Base-by-base conservation (phyloP, 305 asterid species). In the Lippia alba region DNA sequence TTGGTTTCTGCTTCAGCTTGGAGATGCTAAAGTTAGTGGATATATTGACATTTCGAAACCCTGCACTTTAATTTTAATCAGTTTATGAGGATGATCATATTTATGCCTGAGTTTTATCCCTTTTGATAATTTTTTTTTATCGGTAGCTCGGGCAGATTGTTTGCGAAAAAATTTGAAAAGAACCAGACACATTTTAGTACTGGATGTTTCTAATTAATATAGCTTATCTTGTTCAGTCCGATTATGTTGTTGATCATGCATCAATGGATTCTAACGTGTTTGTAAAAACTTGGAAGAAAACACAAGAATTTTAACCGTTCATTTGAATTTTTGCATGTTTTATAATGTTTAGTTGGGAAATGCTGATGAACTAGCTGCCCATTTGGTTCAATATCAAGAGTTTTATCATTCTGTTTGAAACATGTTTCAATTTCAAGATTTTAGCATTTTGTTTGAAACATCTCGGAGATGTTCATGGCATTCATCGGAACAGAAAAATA, bases 1-100 rank as follows among this genome's bases (percentile, higher is more conserved):
- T 91, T 94, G 51, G 76, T 91, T 71, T 89, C 99, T 20, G 97
- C 91, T 49, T 88, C 99, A 1, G 99, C 99, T 59, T 94, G 99
- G 99, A 87, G 94, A 80, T 91, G 97, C 87, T 86, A 74, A 82
- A 70, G 57, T 45, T 63, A 60, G 69, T 58, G 56, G 67, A 49
- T 79, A 36, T 36, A 36, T 2, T 36, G 9, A 36, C 4, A 56
- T 17, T 3, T 24, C 3, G 3, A 24, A 24, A 24, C 30, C 30
- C 30, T 24, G 30, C 30, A 24, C 30, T 24, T 24, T 53, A 54
- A 24, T 81, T 56, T 33, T 73, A 8, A 36, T 54, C 70, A 73
- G 55, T 64, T 70, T 70, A 76, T 67, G 63, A 64, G 2, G 41
- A 36, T 44, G 49, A 67, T 24, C 1, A 24, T 77, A 73, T 79